Evolutionary conservation across 192 early-diverging fungal species (phyloP).

Genomic region (Coemansia sp.): DNA sequence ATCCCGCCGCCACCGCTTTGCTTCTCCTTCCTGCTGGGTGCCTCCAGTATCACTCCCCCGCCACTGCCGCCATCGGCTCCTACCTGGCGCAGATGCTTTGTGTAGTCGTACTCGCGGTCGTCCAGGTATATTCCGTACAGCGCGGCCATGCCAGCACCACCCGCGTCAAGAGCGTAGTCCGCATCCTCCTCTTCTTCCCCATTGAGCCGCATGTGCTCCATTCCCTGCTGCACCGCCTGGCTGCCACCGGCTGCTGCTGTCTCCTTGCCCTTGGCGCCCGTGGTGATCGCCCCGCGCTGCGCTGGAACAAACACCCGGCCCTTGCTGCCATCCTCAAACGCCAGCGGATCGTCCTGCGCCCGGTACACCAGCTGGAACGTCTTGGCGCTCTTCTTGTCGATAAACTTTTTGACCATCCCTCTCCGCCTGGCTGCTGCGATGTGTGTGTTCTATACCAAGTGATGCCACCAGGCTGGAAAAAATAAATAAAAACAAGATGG

Average conservation of each 20-base stretch:
- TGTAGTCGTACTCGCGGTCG: constrained; percentile 92
- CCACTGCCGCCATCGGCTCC: constrained; percentile 59
- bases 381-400: constrained; percentile 81
- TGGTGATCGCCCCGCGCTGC: background rate
- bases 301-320: constrained; percentile 80
- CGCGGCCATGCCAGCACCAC: constrained; percentile 57
- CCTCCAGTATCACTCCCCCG: constrained; percentile 75
- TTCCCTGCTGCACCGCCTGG: constrained; percentile 29
- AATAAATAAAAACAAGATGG: too few relatives aligned
- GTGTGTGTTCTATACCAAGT: too few relatives aligned
- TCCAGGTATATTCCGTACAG: constrained; percentile 89
- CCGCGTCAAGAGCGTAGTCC: constrained; percentile 33
- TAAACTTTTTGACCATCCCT: constrained; percentile 65
- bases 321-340: constrained; percentile 77
- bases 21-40: constrained; percentile 54
- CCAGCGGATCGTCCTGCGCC: constrained; percentile 90
- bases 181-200: constrained; percentile 21
- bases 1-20: constrained; percentile 47
- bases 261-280: constrained; percentile 21
- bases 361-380: constrained; percentile 93
- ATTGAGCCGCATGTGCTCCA: constrained; percentile 20
- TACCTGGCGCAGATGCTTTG: constrained; percentile 85
- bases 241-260: background rate
- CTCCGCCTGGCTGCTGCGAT: too few relatives aligned
- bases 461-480: too few relatives aligned